Evolutionary conservation across 2,329 filamentous ascomycete species (phyloP).

Genomic region (Seiridium cupressi): DNA sequence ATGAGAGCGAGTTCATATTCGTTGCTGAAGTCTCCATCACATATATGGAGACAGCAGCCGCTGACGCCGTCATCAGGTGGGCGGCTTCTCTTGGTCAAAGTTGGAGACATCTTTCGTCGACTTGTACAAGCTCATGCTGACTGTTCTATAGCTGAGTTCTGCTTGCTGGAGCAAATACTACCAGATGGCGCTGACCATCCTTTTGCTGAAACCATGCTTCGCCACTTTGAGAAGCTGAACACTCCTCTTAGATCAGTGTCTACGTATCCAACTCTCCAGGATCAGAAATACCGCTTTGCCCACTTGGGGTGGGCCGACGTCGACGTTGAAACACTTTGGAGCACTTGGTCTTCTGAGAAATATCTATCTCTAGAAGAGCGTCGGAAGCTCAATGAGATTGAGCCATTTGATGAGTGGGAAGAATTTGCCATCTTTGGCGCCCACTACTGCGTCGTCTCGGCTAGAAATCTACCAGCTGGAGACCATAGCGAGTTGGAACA

Average conservation of each 20-base stretch:
- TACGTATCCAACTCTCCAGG: slow-evolving; percentile 63
- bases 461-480: slow-evolving; percentile 34
- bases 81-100: slow-evolving; percentile 68
- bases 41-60: slow-evolving; percentile 75
- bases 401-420: slow-evolving; percentile 95
- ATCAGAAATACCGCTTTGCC: slow-evolving; percentile 68
- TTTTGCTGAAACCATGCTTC: slow-evolving; percentile 83
- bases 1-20: slow-evolving; percentile 67
- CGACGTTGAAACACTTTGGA: slow-evolving; percentile 71
- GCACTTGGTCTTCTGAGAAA: slow-evolving; percentile 70
- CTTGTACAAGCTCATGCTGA: not conserved
- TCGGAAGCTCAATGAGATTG: slow-evolving; percentile 62
- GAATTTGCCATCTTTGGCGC: slow-evolving; percentile 83
- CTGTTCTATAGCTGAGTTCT: slow-evolving; percentile 65
- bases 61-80: slow-evolving; percentile 77
- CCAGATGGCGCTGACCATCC: slow-evolving; percentile 76
- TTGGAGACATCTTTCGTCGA: slow-evolving; percentile 32
- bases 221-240: slow-evolving; percentile 77
- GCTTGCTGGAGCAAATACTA: slow-evolving; percentile 81
- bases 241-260: slow-evolving; percentile 75
- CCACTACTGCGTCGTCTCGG: slow-evolving; percentile 79
- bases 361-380: slow-evolving; percentile 65
- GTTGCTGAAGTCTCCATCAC: slow-evolving; percentile 88
- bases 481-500: not conserved
- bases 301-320: slow-evolving; percentile 66